These are phyloP conservation scores for Penicillium paradoxum DNA, from an alignment of 495 filamentous ascomycete species.

Conservation along the genomic window DNA sequence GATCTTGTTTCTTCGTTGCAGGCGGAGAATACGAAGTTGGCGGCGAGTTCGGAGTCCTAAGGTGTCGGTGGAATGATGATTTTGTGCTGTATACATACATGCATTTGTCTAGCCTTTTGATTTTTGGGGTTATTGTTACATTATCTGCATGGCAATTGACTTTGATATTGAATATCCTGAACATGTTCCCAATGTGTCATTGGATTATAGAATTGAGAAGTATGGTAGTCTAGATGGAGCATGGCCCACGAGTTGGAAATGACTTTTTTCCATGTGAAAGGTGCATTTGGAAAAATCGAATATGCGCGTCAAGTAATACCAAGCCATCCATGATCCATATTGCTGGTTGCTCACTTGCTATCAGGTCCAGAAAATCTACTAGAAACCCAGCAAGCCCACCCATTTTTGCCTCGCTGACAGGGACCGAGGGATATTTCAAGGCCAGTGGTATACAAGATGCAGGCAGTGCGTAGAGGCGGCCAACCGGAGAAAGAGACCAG, in stretches of 20 bases:
- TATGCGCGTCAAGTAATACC: not conserved
- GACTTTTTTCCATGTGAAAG: no score
- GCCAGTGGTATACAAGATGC: no score
- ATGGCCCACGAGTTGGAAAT: no score
- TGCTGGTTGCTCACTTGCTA: not conserved
- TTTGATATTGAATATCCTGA: not conserved
- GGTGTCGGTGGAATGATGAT: no score
- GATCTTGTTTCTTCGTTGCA: conserved; percentile 62
- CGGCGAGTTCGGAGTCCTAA: conserved; percentile 13
- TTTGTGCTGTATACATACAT: conserved; percentile 3
- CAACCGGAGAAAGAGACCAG: no score
- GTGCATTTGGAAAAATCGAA: not conserved
- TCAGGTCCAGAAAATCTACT: not conserved
- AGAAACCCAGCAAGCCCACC: not conserved
- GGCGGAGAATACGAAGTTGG: conserved; percentile 53
- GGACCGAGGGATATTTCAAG: no score
- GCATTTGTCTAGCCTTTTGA: not conserved
- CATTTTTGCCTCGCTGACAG: not conserved
- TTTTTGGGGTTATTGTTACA: not conserved
- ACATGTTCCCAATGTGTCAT: no score
- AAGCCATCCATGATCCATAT: not conserved
- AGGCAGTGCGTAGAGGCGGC: no score
- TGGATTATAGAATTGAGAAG: no score
- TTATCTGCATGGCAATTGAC: no score
- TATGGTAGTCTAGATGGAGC: no score